Conservation (phyloP, 371 early-diverging fungal species). For the Mortierella polycephala region DNA sequence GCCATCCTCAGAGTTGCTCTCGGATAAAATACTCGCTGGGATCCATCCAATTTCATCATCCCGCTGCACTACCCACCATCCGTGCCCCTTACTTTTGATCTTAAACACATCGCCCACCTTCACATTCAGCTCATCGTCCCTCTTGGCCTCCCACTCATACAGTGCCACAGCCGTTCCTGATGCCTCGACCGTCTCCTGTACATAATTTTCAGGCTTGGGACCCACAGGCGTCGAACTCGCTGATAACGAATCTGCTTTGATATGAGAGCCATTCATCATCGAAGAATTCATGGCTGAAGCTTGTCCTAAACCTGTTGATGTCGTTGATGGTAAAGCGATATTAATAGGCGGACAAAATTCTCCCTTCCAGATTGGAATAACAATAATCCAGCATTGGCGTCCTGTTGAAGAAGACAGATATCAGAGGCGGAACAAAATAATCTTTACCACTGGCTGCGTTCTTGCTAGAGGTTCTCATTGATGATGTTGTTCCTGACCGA, state of each 20-base stretch:
- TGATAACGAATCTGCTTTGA: slow-evolving; percentile 10
- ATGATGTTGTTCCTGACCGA: slow-evolving; percentile 41
- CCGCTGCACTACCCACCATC: slow-evolving; percentile 69
- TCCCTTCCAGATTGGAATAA: neutral
- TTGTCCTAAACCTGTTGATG: slow-evolving; percentile 14
- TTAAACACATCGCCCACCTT: slow-evolving; percentile 68
- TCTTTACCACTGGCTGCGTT: slow-evolving; percentile 6
- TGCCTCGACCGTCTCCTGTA: slow-evolving; percentile 53
- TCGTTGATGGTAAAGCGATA: slow-evolving; percentile 4
- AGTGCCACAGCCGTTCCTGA: slow-evolving; percentile 62
- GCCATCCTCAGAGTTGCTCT: slow-evolving; percentile 55
- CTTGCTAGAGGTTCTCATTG: slow-evolving; percentile 43
- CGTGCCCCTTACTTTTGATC: slow-evolving; percentile 61
- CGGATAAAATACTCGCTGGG: slow-evolving; percentile 65
- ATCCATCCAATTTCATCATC: slow-evolving; percentile 67
- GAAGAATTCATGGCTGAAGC: neutral
- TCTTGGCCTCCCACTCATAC: slow-evolving; percentile 67
- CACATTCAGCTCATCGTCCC: slow-evolving; percentile 67
- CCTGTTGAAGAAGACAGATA: too few relatives aligned
- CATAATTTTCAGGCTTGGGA: slow-evolving; percentile 38
- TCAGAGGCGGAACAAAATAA: neutral
- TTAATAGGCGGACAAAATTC: neutral
- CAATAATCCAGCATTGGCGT: too few relatives aligned
- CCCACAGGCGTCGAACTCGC: slow-evolving; percentile 9
- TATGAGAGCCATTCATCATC: neutral